These are phyloP conservation scores for Pseudotsuga menziesii DNA, from an alignment of 75 land plant species.

Conservation along the genomic window DNA sequence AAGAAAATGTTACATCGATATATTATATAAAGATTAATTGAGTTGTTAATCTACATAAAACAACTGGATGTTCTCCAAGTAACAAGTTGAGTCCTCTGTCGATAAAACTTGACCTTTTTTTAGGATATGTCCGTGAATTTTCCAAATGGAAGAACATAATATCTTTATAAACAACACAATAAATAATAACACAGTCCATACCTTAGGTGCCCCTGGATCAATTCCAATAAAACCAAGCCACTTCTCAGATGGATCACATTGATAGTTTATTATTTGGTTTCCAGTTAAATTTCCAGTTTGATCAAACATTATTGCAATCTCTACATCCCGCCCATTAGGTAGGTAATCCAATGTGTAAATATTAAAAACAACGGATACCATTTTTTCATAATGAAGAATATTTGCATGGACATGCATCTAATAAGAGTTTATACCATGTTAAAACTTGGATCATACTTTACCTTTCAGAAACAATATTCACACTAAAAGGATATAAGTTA, in stretches of 20 bases:
- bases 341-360: neutral
- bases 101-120: neutral
- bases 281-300: slow-evolving; percentile 80
- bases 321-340: slow-evolving; percentile 94
- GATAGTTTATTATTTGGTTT: slow-evolving; percentile 94
- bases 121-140: neutral
- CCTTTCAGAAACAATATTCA: neutral
- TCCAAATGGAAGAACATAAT: neutral
- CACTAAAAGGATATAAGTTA: too few species aligned
- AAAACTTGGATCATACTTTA: too few species aligned
- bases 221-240: slow-evolving; percentile 97
- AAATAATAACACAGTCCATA: slow-evolving; percentile 10
- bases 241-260: slow-evolving; percentile 93
- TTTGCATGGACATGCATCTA: neutral
- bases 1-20: too few species aligned
- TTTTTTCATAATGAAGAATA: neutral
- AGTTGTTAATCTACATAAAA: too few species aligned
- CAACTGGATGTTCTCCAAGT: too few species aligned
- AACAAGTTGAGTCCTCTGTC: slow-evolving; percentile 72
- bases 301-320: slow-evolving; percentile 92
- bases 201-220: slow-evolving; percentile 97
- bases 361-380: neutral
- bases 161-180: neutral
- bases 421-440: neutral
- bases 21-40: too few species aligned